Conservation (phyloP, 495 filamentous ascomycete genomes). For the Trichoderma virens region DNA sequence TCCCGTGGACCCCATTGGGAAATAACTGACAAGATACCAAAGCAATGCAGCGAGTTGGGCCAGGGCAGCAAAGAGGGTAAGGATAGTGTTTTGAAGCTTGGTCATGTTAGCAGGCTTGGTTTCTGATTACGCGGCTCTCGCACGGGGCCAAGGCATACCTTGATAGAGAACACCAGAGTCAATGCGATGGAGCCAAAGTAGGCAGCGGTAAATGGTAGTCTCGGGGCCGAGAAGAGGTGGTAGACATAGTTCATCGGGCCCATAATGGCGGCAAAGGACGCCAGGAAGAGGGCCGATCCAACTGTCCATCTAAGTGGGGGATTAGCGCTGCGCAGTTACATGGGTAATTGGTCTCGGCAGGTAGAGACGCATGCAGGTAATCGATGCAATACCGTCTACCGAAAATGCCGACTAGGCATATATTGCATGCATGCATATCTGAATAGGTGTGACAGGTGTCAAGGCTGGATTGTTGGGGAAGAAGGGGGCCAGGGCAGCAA, state of each 20-base stretch:
- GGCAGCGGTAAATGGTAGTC: constrained; percentile 88
- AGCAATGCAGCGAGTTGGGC: constrained; percentile 73
- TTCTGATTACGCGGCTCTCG: too few species aligned
- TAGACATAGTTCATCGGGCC: constrained; percentile 73
- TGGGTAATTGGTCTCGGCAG: neutral
- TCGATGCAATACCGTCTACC: neutral
- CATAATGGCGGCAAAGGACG: constrained; percentile 91
- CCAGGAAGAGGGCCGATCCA: constrained; percentile 81
- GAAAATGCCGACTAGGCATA: neutral
- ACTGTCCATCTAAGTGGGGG: constrained; percentile 71
- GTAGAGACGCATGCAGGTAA: neutral
- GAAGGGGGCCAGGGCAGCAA: constrained; percentile 10
- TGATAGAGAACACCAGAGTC: constrained; percentile 85
- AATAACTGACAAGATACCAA: constrained; percentile 97
- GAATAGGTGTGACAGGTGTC: constrained; percentile 8
- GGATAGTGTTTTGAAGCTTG: constrained; percentile 69
- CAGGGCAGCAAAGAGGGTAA: constrained; percentile 77
- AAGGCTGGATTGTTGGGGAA: neutral
- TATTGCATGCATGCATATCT: constrained; percentile 4
- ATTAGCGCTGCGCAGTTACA: constrained; percentile 8
- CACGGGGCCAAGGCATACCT: constrained; percentile 53
- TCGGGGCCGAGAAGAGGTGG: constrained; percentile 76
- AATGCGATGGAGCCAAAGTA: constrained; percentile 93
- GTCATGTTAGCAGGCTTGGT: constrained; percentile 18
- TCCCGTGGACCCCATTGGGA: constrained; percentile 90